Conservation (phyloP, 1,284 basidiomycete genomes). For the Trametes sp. region DNA sequence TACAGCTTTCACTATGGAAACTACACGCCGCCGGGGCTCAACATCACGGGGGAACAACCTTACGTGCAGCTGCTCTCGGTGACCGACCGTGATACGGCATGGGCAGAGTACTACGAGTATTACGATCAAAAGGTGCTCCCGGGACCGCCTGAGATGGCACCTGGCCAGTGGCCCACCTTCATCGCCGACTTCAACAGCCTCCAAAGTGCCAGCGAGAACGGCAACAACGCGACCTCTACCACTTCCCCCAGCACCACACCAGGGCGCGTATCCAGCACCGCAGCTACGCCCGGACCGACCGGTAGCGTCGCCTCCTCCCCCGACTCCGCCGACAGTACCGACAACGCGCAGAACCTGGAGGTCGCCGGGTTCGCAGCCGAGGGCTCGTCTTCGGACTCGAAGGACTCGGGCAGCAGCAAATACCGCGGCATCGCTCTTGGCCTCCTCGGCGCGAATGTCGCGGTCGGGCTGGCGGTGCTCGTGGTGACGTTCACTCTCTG, state of each 20-base stretch:
- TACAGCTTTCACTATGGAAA: constrained; percentile 7
- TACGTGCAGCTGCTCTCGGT: constrained; percentile 14
- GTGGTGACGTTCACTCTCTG: constrained; percentile 4
- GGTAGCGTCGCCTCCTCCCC: not conserved
- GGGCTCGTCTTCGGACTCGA: not conserved
- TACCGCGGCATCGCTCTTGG: constrained; percentile 5
- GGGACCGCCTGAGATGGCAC: not conserved
- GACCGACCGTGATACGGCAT: constrained; percentile 1
- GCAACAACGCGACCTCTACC: not conserved
- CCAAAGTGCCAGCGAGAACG: no score
- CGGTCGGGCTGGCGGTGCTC: constrained; percentile 2
- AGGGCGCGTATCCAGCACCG: no score
- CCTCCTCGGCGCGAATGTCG: constrained; percentile 11
- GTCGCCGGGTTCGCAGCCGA: constrained; percentile 8
- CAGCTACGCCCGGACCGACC: not conserved
- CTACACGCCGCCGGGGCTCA: constrained; percentile 5
- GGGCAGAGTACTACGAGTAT: not conserved
- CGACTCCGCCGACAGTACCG: not conserved
- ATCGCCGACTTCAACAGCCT: not conserved
- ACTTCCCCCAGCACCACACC: no score
- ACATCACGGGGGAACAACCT: constrained; percentile 6
- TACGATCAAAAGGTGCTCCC: not conserved
- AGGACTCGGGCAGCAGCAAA: not conserved
- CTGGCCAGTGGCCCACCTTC: not conserved
- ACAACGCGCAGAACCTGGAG: not conserved